Conservation (phyloP, 495 filamentous ascomycete genomes). For the Neurospora intermedia region DNA sequence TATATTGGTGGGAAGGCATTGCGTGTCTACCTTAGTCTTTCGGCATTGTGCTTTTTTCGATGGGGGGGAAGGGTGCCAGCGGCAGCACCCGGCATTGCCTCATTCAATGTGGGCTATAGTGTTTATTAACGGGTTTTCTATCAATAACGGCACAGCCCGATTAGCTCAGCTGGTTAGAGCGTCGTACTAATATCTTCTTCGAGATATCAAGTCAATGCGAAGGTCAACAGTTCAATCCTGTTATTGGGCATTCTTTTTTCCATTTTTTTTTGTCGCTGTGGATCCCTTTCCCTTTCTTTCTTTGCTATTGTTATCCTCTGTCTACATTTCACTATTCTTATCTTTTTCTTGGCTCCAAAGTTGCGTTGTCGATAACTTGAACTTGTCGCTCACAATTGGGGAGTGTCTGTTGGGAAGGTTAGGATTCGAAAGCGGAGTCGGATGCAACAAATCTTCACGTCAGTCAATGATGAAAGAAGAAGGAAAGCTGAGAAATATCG, state of each 20-base stretch:
- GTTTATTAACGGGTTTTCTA: rapidly evolving
- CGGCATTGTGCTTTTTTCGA: neutral
- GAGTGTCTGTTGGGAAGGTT: neutral
- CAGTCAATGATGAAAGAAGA: neutral
- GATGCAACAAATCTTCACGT: neutral
- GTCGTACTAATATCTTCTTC: no score
- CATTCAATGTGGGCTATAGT: no score
- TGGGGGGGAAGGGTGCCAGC: no score
- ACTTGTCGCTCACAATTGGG: neutral
- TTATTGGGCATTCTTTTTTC: neutral
- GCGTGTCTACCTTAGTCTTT: no score
- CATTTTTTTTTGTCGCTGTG: neutral
- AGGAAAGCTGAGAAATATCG: neutral
- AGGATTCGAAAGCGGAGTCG: neutral
- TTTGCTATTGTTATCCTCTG: neutral
- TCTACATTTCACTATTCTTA: neutral
- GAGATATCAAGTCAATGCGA: no score
- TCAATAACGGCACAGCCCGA: no score
- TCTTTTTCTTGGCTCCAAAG: neutral
- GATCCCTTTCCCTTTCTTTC: neutral
- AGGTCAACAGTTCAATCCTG: neutral
- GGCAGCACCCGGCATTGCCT: no score
- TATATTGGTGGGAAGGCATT: no score
- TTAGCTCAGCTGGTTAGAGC: no score
- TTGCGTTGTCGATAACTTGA: neutral